Conservation (phyloP, 768 basidiomycete genomes). For the Termitomyces sp. region DNA sequence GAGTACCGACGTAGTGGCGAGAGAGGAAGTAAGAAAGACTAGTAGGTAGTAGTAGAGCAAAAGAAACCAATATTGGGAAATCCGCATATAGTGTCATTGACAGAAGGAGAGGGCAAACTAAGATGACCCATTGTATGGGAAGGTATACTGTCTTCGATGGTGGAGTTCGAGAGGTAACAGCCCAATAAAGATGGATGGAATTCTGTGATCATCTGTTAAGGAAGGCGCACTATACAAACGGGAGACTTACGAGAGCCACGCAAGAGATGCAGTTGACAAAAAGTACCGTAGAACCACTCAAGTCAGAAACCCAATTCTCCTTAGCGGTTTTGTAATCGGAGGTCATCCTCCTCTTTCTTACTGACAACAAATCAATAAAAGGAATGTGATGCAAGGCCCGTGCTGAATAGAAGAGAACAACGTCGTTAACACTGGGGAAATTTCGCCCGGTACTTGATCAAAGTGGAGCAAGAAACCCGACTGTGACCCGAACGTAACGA, state of each 20-base stretch:
- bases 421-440: too few species aligned
- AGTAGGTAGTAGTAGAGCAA: constrained; percentile 44
- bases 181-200: constrained; percentile 69
- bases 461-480: too few species aligned
- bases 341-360: constrained; percentile 2
- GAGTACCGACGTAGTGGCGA: constrained; percentile 38
- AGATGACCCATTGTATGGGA: constrained; percentile 53
- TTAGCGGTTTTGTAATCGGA: constrained; percentile 68
- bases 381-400: not conserved
- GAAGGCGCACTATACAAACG: not conserved
- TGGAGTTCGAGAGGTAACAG: constrained; percentile 47
- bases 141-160: constrained; percentile 33
- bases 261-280: constrained; percentile 68
- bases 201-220: constrained; percentile 36
- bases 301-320: constrained; percentile 77
- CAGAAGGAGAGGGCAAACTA: constrained; percentile 76
- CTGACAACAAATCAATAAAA: not conserved
- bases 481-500: too few species aligned
- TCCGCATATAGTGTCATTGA: constrained; percentile 76
- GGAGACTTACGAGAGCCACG: constrained; percentile 27
- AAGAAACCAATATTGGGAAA: constrained; percentile 47
- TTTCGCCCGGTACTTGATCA: too few species aligned
- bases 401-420: too few species aligned
- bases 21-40: constrained; percentile 41
- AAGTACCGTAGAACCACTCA: constrained; percentile 62